Evolutionary conservation across 768 basidiomycete genomes (phyloP), one percentile per base, ranked within the genome.

Genomic region (Mycena kentingensis): DNA sequence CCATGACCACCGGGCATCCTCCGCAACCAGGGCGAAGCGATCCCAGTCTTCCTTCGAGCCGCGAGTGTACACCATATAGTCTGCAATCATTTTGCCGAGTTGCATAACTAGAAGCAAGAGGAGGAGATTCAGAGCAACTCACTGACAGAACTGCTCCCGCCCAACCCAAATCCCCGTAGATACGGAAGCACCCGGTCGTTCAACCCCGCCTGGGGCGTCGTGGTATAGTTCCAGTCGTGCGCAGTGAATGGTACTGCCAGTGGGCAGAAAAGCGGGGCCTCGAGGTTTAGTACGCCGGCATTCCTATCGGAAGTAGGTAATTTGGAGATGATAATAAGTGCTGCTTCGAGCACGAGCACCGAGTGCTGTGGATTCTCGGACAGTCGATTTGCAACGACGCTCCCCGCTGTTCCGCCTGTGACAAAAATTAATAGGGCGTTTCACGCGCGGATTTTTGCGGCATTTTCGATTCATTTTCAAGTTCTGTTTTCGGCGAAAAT

Each of bases 311-410:
- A 8, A 16, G 31, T 32, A 8, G 10, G 16, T 32, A 8, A 16
- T 8, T 32, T 16, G 16, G 16, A 8, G 16, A 16, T 16, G 31
- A 32, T 32, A 8, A 8, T 8, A 8, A 32, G 18, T 37, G 18
- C 69, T 11, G 67, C 66, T 54, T 73, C 72, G 2, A 73, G 51
- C 3, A 72, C 49, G 5, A 73, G 66, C 15, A 73, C 65, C 3
- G 48, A 62, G 24, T 60, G 44, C 2, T 50, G 46, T 0, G 61
- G 55, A 60, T 76, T 67, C 51, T 72, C 70, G 3, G 68, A 57
- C 2, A 72, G 58, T 8, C 72, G 54, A 35, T 64, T 72, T 6
- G 70, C 70, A 8, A 73, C 29, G 12, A 69, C 68, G 43, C 61
- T 63, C 34, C 72, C 72, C 3, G 66, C 69, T 15, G 65, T 63